Evolutionary conservation across 129 eudicot species (phyloP).

Genomic region (Helianthus annuus): HanXRQr2.0-SUNRISE NC_035449.2:79720077-79720576

Average conservation of each 20-base stretch:
- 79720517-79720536: conserved; percentile 29
- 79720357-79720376: conserved; percentile 42
- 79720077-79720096: background rate
- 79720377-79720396: conserved; percentile 46
- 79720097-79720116: background rate
- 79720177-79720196: too few relatives aligned
- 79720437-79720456: conserved; percentile 70
- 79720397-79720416: conserved; percentile 74
- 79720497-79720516: conserved; percentile 21
- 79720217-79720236: background rate
- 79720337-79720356: conserved; percentile 33
- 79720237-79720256: background rate
- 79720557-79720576: conserved; percentile 28
- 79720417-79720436: conserved; percentile 51
- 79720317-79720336: conserved; percentile 47
- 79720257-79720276: conserved; percentile 27
- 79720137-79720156: too few relatives aligned
- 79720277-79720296: conserved; percentile 49
- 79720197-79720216: too few relatives aligned
- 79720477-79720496: conserved; percentile 17
- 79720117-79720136: background rate
- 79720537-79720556: conserved; percentile 35
- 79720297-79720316: conserved; percentile 52
- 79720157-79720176: too few relatives aligned
- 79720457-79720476: conserved; percentile 41